These are phyloP conservation scores for Flueggea neowawraea DNA, from an alignment of 441 rosid genomes.

Conservation along the genomic window DNA sequence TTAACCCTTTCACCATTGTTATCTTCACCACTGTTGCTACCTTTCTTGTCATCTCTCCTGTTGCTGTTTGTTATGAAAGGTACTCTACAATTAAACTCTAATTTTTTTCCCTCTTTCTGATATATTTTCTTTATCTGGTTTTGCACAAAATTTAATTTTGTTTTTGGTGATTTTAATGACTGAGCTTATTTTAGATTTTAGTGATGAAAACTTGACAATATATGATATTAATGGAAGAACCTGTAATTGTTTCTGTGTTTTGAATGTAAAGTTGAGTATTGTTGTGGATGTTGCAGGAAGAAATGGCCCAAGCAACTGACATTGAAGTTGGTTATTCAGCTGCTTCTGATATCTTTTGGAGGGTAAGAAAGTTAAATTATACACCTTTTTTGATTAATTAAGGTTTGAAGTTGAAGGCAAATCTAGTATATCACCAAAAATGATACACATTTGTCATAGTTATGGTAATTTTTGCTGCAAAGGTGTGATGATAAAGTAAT, in stretches of 20 bases:
- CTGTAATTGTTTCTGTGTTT: too few relatives aligned
- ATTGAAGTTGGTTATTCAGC: constrained; percentile 53
- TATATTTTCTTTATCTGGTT: not conserved
- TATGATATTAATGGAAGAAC: too few relatives aligned
- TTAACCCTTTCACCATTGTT: constrained; percentile 61
- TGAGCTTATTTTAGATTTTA: too few relatives aligned
- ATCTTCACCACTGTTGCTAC: constrained; percentile 67
- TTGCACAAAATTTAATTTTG: not conserved
- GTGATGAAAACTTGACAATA: too few relatives aligned
- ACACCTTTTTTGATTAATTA: not conserved
- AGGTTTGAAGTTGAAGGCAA: not conserved
- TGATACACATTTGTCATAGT: too few relatives aligned
- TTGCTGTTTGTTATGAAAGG: constrained; percentile 81
- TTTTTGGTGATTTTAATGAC: not conserved
- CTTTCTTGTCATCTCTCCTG: constrained; percentile 64
- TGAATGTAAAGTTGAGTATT: not conserved
- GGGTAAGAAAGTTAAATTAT: constrained; percentile 47
- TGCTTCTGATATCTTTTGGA: constrained; percentile 63
- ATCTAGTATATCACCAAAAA: too few relatives aligned
- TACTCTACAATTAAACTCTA: not conserved
- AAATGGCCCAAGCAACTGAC: constrained; percentile 62
- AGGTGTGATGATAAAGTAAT: too few relatives aligned
- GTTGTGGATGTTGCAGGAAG: constrained; percentile 42
- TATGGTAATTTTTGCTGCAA: too few relatives aligned
- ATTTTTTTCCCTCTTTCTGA: not conserved